Base-by-base conservation (phyloP, 306 rosid genomes). In the Lathyrus tuberosus region DNA sequence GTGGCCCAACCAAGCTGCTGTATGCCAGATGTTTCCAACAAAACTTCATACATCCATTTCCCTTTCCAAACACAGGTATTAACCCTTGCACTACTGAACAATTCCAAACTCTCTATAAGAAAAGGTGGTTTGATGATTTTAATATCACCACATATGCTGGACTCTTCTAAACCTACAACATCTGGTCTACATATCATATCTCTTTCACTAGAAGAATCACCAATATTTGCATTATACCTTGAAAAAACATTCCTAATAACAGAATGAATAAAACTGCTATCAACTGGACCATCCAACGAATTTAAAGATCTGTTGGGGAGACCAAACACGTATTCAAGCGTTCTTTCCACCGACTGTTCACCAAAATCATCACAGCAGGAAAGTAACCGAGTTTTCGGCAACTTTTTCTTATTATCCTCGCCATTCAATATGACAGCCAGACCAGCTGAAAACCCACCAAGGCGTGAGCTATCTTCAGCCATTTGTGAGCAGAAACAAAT, bases 1-100 rank as follows among this genome's bases (percentile, higher is more conserved):
- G 97, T 91, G 31, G 96, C 97, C 99, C 99, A 94, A 57, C 99
- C 99, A 81, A 94, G 86, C 81, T 94, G 97, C 69, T 91, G 97
- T 80, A 90, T 80, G 46, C 99, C 99, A n/a, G 96, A 81, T 73
- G 97, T 94, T 81, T 94, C 99, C 52, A 94, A 75, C 77, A 80
- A 42, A 74, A 89, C 92, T 79, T 94, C 99, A 77, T 91, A 94
- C 99, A 94, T 94, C 99, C 99, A 94, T 84, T 94, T 94, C 65
- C 99, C 97, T 70, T 84, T 87, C 96, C 96, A 83, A 71, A 91
- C 95, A 63, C 85, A 86, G 40, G 81, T 87, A 81, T 86, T 84
- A 65, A 96, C 95, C 86, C 97, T 81, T 18, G 82, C 91, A 84
- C 99, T 94, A 79, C 99, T 94, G 83, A 94, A 94, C 92, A 83